A percentile compares a stretch with the other conserved stretches of the same genome.
Evolutionary conservation across 768 basidiomycete species (phyloP).

Genomic region (Rhizopogon vinicolor): DNA sequence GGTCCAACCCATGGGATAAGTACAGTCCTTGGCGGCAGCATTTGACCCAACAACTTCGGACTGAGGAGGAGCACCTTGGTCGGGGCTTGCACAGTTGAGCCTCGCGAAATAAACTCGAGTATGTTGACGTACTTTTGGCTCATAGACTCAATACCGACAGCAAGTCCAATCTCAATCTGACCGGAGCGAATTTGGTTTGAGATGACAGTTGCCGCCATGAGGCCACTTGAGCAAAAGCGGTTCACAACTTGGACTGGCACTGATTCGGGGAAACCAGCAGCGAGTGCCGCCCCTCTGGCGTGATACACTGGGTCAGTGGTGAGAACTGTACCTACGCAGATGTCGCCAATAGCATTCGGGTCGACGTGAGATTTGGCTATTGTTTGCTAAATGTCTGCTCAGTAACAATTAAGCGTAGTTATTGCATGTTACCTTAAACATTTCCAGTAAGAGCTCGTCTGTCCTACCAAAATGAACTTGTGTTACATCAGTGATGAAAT

Average conservation of each 20-base stretch:
- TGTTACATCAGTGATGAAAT: neutral
- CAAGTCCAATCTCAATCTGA: constrained; percentile 79
- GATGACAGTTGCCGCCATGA: constrained; percentile 79
- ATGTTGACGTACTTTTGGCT: constrained; percentile 52
- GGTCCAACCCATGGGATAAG: constrained; percentile 85
- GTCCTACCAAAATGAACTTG: constrained; percentile 35
- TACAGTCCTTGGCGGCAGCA: constrained; percentile 53
- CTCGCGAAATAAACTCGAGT: constrained; percentile 7
- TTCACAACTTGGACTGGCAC: constrained; percentile 75
- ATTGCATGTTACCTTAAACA: constrained; percentile 55
- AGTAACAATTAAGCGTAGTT: neutral
- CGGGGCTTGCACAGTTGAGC: constrained; percentile 41
- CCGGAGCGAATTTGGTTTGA: constrained; percentile 72
- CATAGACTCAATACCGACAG: constrained; percentile 87
- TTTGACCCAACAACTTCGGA: constrained; percentile 59
- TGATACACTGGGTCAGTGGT: constrained; percentile 62
- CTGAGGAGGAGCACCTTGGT: constrained; percentile 53
- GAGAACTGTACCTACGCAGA: constrained; percentile 77
- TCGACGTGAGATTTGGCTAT: constrained; percentile 55
- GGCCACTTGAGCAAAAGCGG: constrained; percentile 78
- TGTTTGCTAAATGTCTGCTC: constrained; percentile 40
- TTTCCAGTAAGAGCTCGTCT: constrained; percentile 78
- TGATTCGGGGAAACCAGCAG: constrained; percentile 76
- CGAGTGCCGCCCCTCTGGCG: constrained; percentile 69
- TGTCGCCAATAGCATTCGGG: constrained; percentile 65